Conservation (phyloP, 1,284 basidiomycete species). For the Naganishia albida region DNA sequence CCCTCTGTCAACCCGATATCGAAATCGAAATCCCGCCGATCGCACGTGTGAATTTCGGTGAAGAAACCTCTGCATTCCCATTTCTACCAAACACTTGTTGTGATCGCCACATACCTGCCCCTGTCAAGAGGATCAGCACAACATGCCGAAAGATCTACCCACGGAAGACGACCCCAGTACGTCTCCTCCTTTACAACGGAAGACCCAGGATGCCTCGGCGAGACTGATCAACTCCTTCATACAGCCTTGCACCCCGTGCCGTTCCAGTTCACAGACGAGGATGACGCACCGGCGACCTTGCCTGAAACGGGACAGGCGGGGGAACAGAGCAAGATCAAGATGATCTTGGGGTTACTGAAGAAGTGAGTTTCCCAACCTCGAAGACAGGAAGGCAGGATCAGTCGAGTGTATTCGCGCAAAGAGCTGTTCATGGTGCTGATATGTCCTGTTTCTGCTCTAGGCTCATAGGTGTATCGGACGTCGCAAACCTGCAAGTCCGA, state of each 20-base stretch:
- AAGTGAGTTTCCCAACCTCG: constrained; percentile 63
- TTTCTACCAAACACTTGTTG: too few species aligned
- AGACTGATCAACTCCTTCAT: not conserved
- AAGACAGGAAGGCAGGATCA: not conserved
- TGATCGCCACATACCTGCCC: too few species aligned
- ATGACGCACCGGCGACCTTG: constrained; percentile 60
- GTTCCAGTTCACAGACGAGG: constrained; percentile 14
- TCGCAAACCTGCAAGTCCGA: constrained; percentile 76
- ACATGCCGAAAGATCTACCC: constrained; percentile 6
- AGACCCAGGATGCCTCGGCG: too few species aligned
- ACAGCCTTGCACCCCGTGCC: constrained; percentile 1
- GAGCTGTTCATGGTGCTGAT: constrained; percentile 22
- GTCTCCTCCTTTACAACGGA: not conserved
- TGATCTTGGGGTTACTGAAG: constrained; percentile 83
- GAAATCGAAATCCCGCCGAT: too few species aligned
- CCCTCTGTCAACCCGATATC: too few species aligned
- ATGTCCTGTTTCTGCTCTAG: constrained; percentile 31
- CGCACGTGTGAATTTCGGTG: too few species aligned
- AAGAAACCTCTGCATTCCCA: too few species aligned
- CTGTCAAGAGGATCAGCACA: not conserved
- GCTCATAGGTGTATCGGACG: constrained; percentile 73
- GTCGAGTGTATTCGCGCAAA: constrained; percentile 2
- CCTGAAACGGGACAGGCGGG: constrained; percentile 71
- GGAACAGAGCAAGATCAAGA: constrained; percentile 85
- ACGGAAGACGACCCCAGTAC: constrained; percentile 7